phyloP scores from a whole-genome alignment of 2,329 filamentous ascomycete genomes.

The Penicillium crustosum region DNA sequence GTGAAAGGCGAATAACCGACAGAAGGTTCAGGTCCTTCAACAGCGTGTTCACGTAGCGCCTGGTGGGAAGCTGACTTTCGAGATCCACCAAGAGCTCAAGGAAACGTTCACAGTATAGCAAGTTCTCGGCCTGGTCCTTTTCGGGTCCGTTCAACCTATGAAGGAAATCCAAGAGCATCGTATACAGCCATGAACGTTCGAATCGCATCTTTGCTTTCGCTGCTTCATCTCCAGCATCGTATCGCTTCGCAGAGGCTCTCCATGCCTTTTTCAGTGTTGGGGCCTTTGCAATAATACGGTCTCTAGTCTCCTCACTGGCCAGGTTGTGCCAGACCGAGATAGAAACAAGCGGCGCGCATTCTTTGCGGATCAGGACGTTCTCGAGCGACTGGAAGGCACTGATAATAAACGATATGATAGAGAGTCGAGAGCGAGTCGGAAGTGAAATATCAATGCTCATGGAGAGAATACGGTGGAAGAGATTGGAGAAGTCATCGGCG shows the following conservation, averaged over 20 bases:
- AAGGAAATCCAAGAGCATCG: slow-evolving; percentile 79
- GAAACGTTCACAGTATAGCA: slow-evolving; percentile 88
- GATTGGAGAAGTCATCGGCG: slow-evolving; percentile 76
- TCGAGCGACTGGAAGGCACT: slow-evolving; percentile 92
- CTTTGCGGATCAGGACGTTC: slow-evolving; percentile 82
- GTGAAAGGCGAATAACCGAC: slow-evolving; percentile 73
- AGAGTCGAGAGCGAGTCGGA: slow-evolving; percentile 66
- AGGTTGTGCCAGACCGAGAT: slow-evolving; percentile 96
- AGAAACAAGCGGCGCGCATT: slow-evolving; percentile 91
- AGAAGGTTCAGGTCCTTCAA: slow-evolving; percentile 82
- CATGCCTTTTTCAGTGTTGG: slow-evolving; percentile 83
- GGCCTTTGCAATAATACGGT: slow-evolving; percentile 69
- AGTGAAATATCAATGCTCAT: slow-evolving; percentile 75
- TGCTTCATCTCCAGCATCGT: slow-evolving; percentile 78
- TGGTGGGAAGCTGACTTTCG: slow-evolving; percentile 88
- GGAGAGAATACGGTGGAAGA: slow-evolving; percentile 87
- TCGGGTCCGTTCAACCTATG: slow-evolving; percentile 63
- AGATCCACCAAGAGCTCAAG: slow-evolving; percentile 87
- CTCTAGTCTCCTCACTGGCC: slow-evolving; percentile 71
- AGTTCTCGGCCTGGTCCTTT: slow-evolving; percentile 55
- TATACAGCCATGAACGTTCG: slow-evolving; percentile 90
- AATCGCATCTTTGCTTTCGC: slow-evolving; percentile 80
- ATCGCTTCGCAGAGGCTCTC: slow-evolving; percentile 82
- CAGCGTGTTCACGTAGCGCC: slow-evolving; percentile 88
- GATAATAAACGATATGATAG: slow-evolving; percentile 87